Percentiles rank a stretch among this genome's conserved stretches.
Evolutionary conservation across 805 yeast species (phyloP).

Genomic region (Nakazawaea populi): DNA sequence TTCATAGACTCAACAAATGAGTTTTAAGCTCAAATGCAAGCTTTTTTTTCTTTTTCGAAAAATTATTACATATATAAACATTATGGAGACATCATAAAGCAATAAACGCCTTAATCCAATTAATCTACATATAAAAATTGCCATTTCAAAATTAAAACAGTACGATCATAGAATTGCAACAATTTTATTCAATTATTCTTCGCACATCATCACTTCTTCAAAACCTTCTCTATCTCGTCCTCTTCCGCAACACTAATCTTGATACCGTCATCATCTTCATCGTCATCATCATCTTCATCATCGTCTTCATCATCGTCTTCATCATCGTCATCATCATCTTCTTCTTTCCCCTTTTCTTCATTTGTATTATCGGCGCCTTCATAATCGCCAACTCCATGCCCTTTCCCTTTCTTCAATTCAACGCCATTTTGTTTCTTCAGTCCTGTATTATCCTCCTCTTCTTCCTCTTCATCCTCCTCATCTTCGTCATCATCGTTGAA

Average conservation of each 20-base stretch:
- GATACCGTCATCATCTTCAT: slow-evolving; percentile 11
- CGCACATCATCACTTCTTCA: slow-evolving; percentile 2
- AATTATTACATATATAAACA: too few species aligned
- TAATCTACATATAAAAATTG: too few species aligned
- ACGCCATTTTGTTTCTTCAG: too few species aligned
- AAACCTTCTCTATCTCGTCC: slow-evolving; percentile 18
- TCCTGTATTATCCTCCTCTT: slow-evolving; percentile 26
- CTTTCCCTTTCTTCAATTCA: slow-evolving; percentile 16
- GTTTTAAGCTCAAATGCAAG: too few species aligned
- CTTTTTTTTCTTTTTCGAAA: too few species aligned
- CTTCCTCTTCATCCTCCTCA: slow-evolving; percentile 41
- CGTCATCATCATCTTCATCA: slow-evolving; percentile 19
- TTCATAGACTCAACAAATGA: too few species aligned
- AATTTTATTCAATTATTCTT: too few species aligned
- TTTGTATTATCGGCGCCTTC: slow-evolving; percentile 17
- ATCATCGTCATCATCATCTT: slow-evolving; percentile 22
- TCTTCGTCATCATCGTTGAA: slow-evolving; percentile 48
- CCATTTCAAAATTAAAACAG: too few species aligned
- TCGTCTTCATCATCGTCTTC: slow-evolving; percentile 22
- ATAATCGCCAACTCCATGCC: slow-evolving; percentile 25
- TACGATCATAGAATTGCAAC: too few species aligned
- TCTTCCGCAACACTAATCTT: slow-evolving; percentile 27
- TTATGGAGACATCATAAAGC: too few species aligned
- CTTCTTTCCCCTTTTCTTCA: slow-evolving; percentile 17
- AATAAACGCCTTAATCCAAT: too few species aligned